Conservation (phyloP, 2,329 filamentous ascomycete genomes). For the Neoascochyta sp. region DNA sequence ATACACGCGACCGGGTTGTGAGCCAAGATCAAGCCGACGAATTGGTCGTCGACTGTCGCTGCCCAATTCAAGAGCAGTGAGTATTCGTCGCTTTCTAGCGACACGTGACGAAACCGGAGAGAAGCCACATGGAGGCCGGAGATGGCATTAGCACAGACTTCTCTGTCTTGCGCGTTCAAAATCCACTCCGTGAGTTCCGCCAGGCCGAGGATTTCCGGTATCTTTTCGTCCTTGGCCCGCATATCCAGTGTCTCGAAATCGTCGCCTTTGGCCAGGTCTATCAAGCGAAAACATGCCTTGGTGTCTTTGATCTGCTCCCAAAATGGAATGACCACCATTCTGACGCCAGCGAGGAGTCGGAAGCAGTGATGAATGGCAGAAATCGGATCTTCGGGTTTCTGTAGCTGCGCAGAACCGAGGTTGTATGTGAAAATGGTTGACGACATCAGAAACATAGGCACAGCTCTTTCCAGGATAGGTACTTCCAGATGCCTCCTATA, state of each 20-base stretch:
- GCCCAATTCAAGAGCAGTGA: constrained; percentile 26
- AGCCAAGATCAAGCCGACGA: constrained; percentile 21
- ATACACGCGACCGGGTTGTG: constrained; percentile 29
- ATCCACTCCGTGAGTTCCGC: constrained; percentile 22
- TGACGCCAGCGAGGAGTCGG: constrained; percentile 25
- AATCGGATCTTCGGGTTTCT: constrained; percentile 27
- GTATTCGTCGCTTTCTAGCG: constrained; percentile 20
- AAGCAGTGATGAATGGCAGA: constrained; percentile 28
- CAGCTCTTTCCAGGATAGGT: constrained; percentile 16
- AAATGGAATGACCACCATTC: constrained; percentile 22
- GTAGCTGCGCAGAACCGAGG: constrained; percentile 25
- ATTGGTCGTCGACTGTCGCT: constrained; percentile 17
- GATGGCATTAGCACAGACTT: constrained; percentile 21
- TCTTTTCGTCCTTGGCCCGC: constrained; percentile 11
- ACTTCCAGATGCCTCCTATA: constrained; percentile 22
- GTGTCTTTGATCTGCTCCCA: constrained; percentile 19
- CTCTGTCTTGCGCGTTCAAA: constrained; percentile 15
- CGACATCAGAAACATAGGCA: constrained; percentile 32
- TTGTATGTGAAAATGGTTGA: constrained; percentile 28
- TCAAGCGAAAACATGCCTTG: constrained; percentile 12
- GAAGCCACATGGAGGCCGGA: constrained; percentile 20
- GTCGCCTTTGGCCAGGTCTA: constrained; percentile 10
- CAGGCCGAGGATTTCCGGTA: constrained; percentile 20
- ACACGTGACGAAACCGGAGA: constrained; percentile 14
- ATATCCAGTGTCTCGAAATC: constrained; percentile 11